Conservation (phyloP, 768 basidiomycete species). For the Panaeolus cyanescens region DNA sequence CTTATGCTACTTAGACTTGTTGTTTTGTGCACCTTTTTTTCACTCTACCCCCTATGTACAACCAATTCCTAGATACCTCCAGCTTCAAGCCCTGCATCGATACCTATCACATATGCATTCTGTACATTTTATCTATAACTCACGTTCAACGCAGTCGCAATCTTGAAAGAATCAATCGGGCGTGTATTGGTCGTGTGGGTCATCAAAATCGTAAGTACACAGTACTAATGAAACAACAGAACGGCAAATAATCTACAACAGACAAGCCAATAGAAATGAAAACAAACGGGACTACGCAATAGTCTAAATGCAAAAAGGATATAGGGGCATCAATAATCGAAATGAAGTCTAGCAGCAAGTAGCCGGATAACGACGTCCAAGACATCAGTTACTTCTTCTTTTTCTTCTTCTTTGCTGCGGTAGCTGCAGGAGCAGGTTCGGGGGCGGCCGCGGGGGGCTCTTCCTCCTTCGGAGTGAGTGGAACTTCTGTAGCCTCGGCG, state of each 20-base stretch:
- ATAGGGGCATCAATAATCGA: not conserved
- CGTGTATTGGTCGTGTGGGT: not conserved
- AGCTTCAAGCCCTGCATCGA: not conserved
- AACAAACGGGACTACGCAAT: not conserved
- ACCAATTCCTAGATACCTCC: not conserved
- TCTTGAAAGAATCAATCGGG: not conserved
- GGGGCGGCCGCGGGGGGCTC: not conserved
- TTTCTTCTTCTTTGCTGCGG: conserved; percentile 17
- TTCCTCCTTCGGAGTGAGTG: conserved; percentile 2
- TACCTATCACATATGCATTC: not conserved
- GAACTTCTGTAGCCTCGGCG: not conserved
- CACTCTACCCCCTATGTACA: not conserved
- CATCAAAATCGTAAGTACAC: not conserved
- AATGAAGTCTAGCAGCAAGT: not conserved
- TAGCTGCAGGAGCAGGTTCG: not conserved
- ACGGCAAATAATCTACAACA: conserved; percentile 1
- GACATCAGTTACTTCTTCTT: conserved; percentile 18
- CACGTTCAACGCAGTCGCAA: too few relatives aligned
- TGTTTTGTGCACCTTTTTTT: not conserved
- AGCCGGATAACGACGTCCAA: not conserved
- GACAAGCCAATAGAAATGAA: not conserved
- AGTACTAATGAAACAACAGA: not conserved
- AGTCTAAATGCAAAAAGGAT: not conserved
- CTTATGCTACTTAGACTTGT: not conserved
- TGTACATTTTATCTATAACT: not conserved